Evolutionary conservation across 2,329 filamentous ascomycete species (phyloP).

Genomic region (Aaosphaeria pasadenensis): DNA sequence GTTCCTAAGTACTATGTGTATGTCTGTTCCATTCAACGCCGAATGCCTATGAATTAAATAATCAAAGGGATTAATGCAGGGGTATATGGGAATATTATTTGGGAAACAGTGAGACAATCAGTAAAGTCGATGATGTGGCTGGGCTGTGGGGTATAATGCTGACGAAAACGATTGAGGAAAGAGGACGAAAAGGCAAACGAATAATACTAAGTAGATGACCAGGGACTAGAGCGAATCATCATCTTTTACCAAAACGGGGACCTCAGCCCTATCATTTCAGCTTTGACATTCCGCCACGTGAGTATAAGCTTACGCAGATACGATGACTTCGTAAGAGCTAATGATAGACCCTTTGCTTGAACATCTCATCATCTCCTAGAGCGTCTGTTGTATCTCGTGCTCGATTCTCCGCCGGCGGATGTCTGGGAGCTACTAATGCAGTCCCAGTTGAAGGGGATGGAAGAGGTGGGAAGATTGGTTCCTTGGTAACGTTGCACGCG

Average conservation of each 20-base stretch:
- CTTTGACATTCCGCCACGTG: constrained; percentile 4
- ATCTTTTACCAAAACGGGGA: not conserved
- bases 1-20: no score
- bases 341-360: not conserved
- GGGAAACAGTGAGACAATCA: no score
- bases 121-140: no score
- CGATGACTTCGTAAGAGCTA: not conserved
- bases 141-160: no score
- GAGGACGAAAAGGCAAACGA: no score
- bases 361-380: constrained; percentile 17
- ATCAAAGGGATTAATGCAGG: no score
- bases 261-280: constrained; percentile 4
- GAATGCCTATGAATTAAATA: no score
- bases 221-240: no score
- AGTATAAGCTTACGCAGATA: constrained; percentile 4
- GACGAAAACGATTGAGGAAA: no score
- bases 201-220: no score
- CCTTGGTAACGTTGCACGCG: constrained; percentile 31
- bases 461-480: constrained; percentile 24
- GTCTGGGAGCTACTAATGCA: constrained; percentile 34
- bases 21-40: no score
- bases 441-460: constrained; percentile 37
- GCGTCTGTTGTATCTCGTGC: constrained; percentile 20
- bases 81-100: no score
- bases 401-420: constrained; percentile 23